phyloP scores from a whole-genome alignment of 495 filamentous ascomycete species.

The Staphylotrichum longicolle region DNA sequence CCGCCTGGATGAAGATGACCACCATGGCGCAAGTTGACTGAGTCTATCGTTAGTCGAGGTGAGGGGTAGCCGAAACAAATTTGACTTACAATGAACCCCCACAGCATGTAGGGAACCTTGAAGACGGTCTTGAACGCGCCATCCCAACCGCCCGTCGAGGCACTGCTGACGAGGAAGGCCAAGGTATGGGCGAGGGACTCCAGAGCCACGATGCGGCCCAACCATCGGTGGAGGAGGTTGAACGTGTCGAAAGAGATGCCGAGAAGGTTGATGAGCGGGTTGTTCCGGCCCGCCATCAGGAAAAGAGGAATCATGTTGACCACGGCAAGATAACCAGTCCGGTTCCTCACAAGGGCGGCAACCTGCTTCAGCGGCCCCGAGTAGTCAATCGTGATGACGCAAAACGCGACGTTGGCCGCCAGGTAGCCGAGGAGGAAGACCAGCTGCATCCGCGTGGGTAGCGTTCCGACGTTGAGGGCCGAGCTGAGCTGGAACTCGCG shows the following conservation, averaged over 20 bases:
- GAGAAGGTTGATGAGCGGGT: slow-evolving; percentile 59
- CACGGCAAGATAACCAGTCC: slow-evolving; percentile 71
- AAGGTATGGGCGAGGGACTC: slow-evolving; percentile 63
- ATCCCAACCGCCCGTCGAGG: slow-evolving; percentile 45
- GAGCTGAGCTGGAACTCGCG: slow-evolving; percentile 80
- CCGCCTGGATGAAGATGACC: slow-evolving; percentile 66
- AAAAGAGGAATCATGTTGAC: slow-evolving; percentile 72
- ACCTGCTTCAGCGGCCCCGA: slow-evolving; percentile 46
- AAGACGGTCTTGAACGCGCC: slow-evolving; percentile 40
- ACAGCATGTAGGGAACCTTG: slow-evolving; percentile 43
- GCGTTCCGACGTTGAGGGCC: slow-evolving; percentile 83
- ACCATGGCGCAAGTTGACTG: slow-evolving; percentile 60
- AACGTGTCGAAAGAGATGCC: slow-evolving; percentile 72
- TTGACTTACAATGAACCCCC: slow-evolving; percentile 55
- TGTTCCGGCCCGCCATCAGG: slow-evolving; percentile 57
- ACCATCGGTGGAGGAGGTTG: slow-evolving; percentile 78
- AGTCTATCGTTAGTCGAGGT: slow-evolving; percentile 23
- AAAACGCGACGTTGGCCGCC: slow-evolving; percentile 74
- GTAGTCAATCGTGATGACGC: slow-evolving; percentile 68
- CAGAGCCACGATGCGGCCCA: slow-evolving; percentile 68
- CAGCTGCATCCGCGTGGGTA: slow-evolving; percentile 83
- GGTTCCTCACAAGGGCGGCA: slow-evolving; percentile 57
- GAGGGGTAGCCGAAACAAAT: background rate
- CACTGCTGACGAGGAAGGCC: slow-evolving; percentile 40
- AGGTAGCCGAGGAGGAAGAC: slow-evolving; percentile 71